Conservation (phyloP, 2,329 filamentous ascomycete species). For the Trichophyton equinum region DNA sequence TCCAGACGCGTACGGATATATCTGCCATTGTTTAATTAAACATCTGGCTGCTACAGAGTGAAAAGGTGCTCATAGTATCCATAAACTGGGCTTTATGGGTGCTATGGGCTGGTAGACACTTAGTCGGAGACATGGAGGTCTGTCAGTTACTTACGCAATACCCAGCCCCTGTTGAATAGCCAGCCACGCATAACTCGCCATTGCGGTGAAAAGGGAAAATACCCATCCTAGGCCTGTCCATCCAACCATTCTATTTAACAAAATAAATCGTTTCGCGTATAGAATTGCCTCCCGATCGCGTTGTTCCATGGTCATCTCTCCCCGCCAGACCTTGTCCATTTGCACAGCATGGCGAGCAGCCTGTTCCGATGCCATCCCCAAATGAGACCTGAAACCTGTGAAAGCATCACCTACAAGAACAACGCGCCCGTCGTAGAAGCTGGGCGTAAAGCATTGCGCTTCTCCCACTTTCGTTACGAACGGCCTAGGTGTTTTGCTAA, state of each 20-base stretch:
- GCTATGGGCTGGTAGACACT: no score
- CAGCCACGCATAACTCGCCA: neutral
- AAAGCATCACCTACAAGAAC: neutral
- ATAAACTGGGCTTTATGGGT: no score
- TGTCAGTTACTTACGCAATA: neutral
- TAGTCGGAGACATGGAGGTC: no score
- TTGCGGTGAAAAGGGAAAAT: neutral
- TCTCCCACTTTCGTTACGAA: neutral
- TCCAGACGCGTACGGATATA: no score
- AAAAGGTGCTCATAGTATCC: no score
- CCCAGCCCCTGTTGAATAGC: neutral
- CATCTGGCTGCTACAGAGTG: no score
- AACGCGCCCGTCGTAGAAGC: neutral
- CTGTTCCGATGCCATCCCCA: neutral
- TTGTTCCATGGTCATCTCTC: neutral
- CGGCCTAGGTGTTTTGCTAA: neutral
- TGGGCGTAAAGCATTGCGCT: neutral
- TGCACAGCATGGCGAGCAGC: neutral
- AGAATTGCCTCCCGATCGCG: neutral
- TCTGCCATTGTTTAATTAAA: no score
- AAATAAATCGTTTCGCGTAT: neutral
- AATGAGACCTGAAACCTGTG: constrained; percentile 1
- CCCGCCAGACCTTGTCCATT: neutral
- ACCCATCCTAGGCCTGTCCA: neutral
- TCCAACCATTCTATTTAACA: neutral